Conservation (phyloP, 352 stramenopile genomes). For the Halophytophthora batemanensis region DNA sequence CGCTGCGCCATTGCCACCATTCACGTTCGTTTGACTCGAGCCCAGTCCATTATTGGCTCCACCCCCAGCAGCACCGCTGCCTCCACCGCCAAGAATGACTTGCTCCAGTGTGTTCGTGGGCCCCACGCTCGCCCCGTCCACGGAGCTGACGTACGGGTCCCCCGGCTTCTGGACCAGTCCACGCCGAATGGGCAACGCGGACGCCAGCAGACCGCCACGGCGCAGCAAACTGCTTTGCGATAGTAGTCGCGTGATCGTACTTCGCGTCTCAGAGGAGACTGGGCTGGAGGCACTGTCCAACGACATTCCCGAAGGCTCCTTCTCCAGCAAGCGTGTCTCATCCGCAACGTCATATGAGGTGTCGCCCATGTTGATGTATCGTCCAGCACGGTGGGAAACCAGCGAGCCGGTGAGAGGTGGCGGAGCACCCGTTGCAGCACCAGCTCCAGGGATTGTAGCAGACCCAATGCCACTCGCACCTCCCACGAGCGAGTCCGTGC, state of each 20-base stretch:
- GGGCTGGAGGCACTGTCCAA: slow-evolving; percentile 37
- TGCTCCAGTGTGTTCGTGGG: slow-evolving; percentile 66
- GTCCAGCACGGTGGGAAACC: slow-evolving; percentile 20
- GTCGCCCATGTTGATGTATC: slow-evolving; percentile 27
- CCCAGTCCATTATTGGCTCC: slow-evolving; percentile 19
- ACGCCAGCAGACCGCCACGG: slow-evolving; percentile 29
- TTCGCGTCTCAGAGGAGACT: slow-evolving; percentile 30
- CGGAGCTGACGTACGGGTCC: slow-evolving; percentile 42
- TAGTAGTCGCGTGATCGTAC: slow-evolving; percentile 57
- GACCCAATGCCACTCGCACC: background rate
- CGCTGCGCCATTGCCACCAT: slow-evolving; percentile 15
- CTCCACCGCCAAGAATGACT: slow-evolving; percentile 50
- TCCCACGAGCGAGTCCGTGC: slow-evolving; percentile 10
- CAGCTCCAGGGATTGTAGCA: background rate
- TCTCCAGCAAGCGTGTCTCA: slow-evolving; percentile 27
- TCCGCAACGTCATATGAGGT: slow-evolving; percentile 30
- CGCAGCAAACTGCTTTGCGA: slow-evolving; percentile 63
- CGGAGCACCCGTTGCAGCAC: slow-evolving; percentile 5
- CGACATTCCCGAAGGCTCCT: slow-evolving; percentile 27
- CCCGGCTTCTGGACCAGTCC: slow-evolving; percentile 40
- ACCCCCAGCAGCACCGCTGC: slow-evolving; percentile 15
- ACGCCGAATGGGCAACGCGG: slow-evolving; percentile 32
- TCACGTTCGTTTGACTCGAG: slow-evolving; percentile 19
- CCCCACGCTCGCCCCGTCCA: slow-evolving; percentile 21
- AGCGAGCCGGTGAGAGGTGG: slow-evolving; percentile 25